These are phyloP conservation scores for Coemansia sp. DNA, from an alignment of 192 early-diverging fungal species.

Conservation along the genomic window DNA sequence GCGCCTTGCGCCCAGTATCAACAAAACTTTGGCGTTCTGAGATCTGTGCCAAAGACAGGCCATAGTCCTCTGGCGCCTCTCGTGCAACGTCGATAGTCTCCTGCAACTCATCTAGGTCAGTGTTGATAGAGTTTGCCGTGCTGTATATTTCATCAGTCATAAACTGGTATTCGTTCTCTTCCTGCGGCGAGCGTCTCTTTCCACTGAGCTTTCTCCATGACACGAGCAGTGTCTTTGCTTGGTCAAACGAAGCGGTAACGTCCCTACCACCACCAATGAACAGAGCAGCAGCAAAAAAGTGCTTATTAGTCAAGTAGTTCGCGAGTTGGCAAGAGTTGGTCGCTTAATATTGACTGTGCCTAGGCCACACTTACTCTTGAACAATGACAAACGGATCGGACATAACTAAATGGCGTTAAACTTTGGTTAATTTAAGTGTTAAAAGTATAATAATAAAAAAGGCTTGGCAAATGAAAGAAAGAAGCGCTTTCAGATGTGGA, in stretches of 20 bases:
- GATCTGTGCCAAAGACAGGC: constrained; percentile 33
- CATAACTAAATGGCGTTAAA: constrained; percentile 19
- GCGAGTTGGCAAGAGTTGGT: background rate
- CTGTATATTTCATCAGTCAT: constrained; percentile 55
- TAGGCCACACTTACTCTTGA: constrained; percentile 33
- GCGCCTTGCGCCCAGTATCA: constrained; percentile 22
- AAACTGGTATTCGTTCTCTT: constrained; percentile 56
- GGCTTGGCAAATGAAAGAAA: background rate
- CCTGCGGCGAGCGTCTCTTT: constrained; percentile 50
- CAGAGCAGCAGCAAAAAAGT: background rate
- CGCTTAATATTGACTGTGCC: background rate
- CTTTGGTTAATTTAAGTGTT: background rate
- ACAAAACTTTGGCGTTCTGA: constrained; percentile 46
- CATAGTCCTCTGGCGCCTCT: constrained; percentile 41
- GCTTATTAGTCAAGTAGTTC: background rate
- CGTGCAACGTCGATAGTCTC: constrained; percentile 47
- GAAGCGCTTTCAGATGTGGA: background rate
- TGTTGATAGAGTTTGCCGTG: constrained; percentile 37
- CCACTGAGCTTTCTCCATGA: constrained; percentile 42
- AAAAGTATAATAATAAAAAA: constrained; percentile 4
- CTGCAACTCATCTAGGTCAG: constrained; percentile 46
- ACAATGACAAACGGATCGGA: constrained; percentile 52
- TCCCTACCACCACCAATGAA: constrained; percentile 25
- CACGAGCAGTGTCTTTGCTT: constrained; percentile 46
- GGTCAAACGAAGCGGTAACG: constrained; percentile 47